These are phyloP conservation scores for Talaromyces nanjingensis DNA, from an alignment of 495 filamentous ascomycete genomes.

Conservation along the genomic window DNA sequence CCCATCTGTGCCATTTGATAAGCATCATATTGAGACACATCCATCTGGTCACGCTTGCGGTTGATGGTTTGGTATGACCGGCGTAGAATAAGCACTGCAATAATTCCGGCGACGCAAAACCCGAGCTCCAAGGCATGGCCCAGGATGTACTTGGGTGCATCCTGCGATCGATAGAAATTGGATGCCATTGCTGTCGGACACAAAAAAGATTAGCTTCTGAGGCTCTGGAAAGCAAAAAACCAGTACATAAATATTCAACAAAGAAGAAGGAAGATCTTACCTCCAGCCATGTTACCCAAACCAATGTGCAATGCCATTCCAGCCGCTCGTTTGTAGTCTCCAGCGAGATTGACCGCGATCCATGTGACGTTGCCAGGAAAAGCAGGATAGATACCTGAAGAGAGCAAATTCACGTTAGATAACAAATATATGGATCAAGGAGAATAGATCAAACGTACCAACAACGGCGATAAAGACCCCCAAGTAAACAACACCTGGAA, in stretches of 20 bases:
- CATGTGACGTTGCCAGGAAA: constrained; percentile 64
- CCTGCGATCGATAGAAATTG: constrained; percentile 65
- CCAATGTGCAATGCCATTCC: constrained; percentile 75
- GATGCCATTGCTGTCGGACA: constrained; percentile 52
- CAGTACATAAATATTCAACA: background rate
- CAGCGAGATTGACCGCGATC: constrained; percentile 65
- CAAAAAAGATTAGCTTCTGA: constrained; percentile 7
- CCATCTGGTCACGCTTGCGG: constrained; percentile 46
- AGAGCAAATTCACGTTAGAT: background rate
- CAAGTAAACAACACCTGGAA: constrained; percentile 63
- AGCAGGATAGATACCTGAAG: constrained; percentile 32
- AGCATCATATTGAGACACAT: constrained; percentile 33
- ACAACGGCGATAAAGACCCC: constrained; percentile 67
- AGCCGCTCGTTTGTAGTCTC: constrained; percentile 61
- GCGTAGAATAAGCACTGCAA: constrained; percentile 49
- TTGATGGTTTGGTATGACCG: constrained; percentile 56
- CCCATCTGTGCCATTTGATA: constrained; percentile 52
- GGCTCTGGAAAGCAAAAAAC: background rate
- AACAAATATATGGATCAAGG: background rate
- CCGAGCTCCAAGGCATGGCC: constrained; percentile 64
- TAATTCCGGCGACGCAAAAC: constrained; percentile 55
- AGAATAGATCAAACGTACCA: constrained; percentile 52
- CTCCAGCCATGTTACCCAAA: constrained; percentile 62
- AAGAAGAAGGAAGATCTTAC: constrained; percentile 12
- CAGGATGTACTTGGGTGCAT: constrained; percentile 57